Evolutionary conservation across 2,329 filamentous ascomycete genomes (phyloP).

Genomic region (Colletotrichum gigasporum): DNA sequence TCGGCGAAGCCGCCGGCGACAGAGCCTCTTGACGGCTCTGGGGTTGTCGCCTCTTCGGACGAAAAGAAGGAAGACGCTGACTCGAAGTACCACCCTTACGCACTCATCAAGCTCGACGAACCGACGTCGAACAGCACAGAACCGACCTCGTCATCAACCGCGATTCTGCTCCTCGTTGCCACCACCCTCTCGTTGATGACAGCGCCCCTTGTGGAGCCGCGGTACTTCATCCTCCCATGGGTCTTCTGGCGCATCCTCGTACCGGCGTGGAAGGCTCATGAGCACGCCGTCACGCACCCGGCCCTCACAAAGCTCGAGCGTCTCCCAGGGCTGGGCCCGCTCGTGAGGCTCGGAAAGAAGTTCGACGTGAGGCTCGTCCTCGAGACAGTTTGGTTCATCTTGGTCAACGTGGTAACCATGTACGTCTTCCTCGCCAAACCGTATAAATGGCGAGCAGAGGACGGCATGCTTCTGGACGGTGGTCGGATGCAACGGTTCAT

Average conservation of each 20-base stretch:
- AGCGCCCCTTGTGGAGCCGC: conserved; percentile 91
- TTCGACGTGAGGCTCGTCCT: conserved; percentile 59
- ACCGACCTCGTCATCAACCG: conserved; percentile 57
- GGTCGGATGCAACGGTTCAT: conserved; percentile 80
- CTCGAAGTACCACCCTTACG: conserved; percentile 13
- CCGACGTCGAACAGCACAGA: conserved; percentile 38
- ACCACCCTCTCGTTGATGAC: conserved; percentile 84
- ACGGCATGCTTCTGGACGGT: conserved; percentile 61
- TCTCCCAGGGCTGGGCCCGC: conserved; percentile 11
- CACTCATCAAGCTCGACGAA: conserved; percentile 35
- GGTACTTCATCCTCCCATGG: conserved; percentile 97
- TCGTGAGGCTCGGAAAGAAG: conserved; percentile 28
- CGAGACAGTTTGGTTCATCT: conserved; percentile 76
- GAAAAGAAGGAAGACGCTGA: background rate
- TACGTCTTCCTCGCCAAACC: conserved; percentile 76
- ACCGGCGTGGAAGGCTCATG: conserved; percentile 56
- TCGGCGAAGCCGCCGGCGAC: conserved; percentile 5
- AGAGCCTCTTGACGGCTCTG: background rate
- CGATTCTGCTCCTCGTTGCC: conserved; percentile 69
- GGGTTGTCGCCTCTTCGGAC: background rate
- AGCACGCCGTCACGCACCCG: background rate
- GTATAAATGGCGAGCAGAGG: conserved; percentile 70
- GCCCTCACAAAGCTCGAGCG: background rate
- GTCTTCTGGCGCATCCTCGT: conserved; percentile 89
- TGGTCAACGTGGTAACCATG: conserved; percentile 72